Conservation (phyloP, 1,284 basidiomycete species). For the Ganoderma sinense region DNA sequence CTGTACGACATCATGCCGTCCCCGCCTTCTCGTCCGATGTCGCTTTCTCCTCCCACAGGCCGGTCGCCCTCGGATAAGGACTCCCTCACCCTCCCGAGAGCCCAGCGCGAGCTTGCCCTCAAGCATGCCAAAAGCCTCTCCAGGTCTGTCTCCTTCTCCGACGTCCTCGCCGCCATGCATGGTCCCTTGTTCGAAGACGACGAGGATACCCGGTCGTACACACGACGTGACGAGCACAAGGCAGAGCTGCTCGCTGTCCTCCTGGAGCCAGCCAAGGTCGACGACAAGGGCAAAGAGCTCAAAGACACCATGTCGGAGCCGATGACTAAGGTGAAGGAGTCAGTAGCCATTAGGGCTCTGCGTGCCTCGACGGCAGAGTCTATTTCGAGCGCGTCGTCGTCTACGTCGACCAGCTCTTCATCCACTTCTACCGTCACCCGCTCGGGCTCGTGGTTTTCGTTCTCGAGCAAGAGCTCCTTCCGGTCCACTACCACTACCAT, state of each 20-base stretch:
- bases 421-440: slow-evolving; percentile 43
- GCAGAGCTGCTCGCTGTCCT: slow-evolving; percentile 56
- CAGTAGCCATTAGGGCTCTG: slow-evolving; percentile 15
- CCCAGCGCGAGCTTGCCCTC: slow-evolving; percentile 34
- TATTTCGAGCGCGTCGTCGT: slow-evolving; percentile 38
- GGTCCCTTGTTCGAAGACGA: slow-evolving; percentile 64
- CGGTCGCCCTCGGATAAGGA: slow-evolving; percentile 32
- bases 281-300: slow-evolving; percentile 44
- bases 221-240: slow-evolving; percentile 40
- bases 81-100: slow-evolving; percentile 30
- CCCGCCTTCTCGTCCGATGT: slow-evolving; percentile 27
- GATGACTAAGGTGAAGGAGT: slow-evolving; percentile 27
- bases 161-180: slow-evolving; percentile 65
- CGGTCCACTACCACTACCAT: slow-evolving; percentile 41
- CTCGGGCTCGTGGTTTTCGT: slow-evolving; percentile 64
- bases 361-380: slow-evolving; percentile 30
- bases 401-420: slow-evolving; percentile 41
- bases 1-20: slow-evolving; percentile 37
- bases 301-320: slow-evolving; percentile 19
- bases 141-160: slow-evolving; percentile 56
- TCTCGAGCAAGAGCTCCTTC: slow-evolving; percentile 49
- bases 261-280: slow-evolving; percentile 49
- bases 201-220: slow-evolving; percentile 39
- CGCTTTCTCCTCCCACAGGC: slow-evolving; percentile 26
- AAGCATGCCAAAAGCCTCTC: slow-evolving; percentile 32